Evolutionary conservation across 768 basidiomycete species (phyloP).

Genomic region (Mrakia blollopis): DNA sequence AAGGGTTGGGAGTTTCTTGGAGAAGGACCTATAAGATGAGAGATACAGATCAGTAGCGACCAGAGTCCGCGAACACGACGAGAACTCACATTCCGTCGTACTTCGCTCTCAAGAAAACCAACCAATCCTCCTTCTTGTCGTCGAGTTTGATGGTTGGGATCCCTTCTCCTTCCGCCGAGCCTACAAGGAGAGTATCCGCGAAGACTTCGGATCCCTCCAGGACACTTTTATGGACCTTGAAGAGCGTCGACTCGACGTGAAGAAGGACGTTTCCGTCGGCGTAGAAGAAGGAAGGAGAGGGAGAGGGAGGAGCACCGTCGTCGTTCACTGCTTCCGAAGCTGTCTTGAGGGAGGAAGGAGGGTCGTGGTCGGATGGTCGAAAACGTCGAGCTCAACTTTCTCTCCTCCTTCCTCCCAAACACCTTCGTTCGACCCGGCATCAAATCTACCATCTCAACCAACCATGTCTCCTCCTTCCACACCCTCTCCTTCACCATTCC

Average conservation of each 20-base stretch:
- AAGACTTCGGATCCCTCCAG: neutral
- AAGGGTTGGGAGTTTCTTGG: neutral
- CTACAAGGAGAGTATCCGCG: neutral
- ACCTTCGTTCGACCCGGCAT: neutral
- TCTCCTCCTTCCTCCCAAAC: neutral
- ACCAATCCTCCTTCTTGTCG: neutral
- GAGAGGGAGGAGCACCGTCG: neutral
- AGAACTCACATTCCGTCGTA: constrained; percentile 1
- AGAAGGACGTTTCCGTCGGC: neutral
- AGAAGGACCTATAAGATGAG: neutral
- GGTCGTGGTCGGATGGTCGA: neutral
- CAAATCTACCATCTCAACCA: neutral
- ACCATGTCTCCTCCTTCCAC: neutral
- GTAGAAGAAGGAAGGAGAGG: neutral
- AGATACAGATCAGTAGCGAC: neutral
- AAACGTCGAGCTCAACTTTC: neutral
- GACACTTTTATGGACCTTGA: neutral
- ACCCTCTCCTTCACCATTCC: constrained; percentile 28
- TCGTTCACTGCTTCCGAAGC: neutral
- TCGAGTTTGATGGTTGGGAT: neutral
- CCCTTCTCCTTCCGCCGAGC: neutral
- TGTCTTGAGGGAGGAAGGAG: neutral
- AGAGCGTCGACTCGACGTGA: neutral
- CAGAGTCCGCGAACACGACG: neutral
- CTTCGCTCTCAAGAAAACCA: neutral